Percentiles rank a stretch among this genome's conserved stretches.
These are phyloP conservation scores for Cercospora nicotianae DNA, from an alignment of 2,329 filamentous ascomycete species.

Conservation along the genomic window DNA sequence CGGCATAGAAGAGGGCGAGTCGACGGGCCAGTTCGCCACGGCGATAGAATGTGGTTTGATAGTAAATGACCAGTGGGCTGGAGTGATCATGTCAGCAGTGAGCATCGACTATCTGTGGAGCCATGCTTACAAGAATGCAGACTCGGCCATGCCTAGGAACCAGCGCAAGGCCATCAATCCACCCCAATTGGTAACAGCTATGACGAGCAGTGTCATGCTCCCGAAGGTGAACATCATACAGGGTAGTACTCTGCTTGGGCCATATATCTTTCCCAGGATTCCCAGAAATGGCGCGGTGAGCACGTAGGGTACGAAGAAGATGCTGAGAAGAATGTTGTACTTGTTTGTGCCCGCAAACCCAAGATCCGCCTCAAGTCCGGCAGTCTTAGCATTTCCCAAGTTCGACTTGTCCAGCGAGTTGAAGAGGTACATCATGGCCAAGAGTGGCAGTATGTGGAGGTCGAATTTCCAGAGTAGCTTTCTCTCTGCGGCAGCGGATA, in stretches of 20 bases:
- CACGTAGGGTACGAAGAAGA: conserved; percentile 76
- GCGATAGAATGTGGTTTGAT: conserved; percentile 64
- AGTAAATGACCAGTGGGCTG: conserved; percentile 68
- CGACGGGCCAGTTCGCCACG: conserved; percentile 69
- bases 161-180: conserved; percentile 67
- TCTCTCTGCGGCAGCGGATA: conserved; percentile 50
- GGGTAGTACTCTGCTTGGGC: conserved; percentile 60
- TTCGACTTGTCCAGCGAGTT: conserved; percentile 53
- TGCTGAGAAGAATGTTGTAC: conserved; percentile 65
- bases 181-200: conserved; percentile 59
- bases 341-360: conserved; percentile 59
- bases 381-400: conserved; percentile 47
- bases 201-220: conserved; percentile 60
- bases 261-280: conserved; percentile 68
- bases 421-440: conserved; percentile 62
- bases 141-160: conserved; percentile 54
- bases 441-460: conserved; percentile 55
- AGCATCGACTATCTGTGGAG: no score
- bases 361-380: conserved; percentile 53
- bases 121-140: conserved; percentile 4
- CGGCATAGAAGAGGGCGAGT: conserved; percentile 73
- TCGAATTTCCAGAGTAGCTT: conserved; percentile 58
- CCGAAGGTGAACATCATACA: conserved; percentile 65
- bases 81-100: conserved; percentile 47
- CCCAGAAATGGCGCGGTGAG: conserved; percentile 65